Base-by-base conservation (phyloP, 2,329 filamentous ascomycete genomes). In the Basipetospora chlamydospora region DNA sequence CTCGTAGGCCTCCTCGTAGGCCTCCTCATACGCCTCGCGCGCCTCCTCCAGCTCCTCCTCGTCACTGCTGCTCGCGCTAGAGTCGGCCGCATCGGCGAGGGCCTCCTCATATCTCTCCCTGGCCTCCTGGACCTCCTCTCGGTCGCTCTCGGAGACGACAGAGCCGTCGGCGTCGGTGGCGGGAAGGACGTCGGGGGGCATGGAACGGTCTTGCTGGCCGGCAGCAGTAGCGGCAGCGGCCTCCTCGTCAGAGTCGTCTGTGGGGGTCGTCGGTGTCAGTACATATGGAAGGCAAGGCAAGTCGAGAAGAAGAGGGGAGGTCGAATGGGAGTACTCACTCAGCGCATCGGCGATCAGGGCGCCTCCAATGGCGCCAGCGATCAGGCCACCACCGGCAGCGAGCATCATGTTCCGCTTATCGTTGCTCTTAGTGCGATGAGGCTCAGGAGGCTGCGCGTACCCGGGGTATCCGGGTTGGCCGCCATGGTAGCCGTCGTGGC, bases 341-440 rank as follows among this genome's bases (percentile, higher is more conserved):
- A 74, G 46, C 37, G 67, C 70, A 47, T 77, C 62, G 29, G 65
- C 67, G 37, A 78, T 58, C 31, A 73, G 47, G 3, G 70, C 74
- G 35, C 73, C 73, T 17, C 67, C 75, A 26, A 72, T 50, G 37
- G 63, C 66, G 44, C 72, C 71, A 10, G 66, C 56, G 1, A 67
- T 73, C 15, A 77, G 49, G 53, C 75, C 76, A 25, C 63, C 74
- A 8, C 67, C 69, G 35, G 69, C 74, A 29, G 64, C 73, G 16
- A 73, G 61, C 30, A 77, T 56, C 50, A 74, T 61, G 46, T 66
- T 67, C 15, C 65, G 68, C 43, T 60, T 66, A 38, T 63, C 60
- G 39, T 63, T 62, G 28, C 55, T 54, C 46, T 59, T 56, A 44
- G 62, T 53, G 20, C 44, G 44, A 16, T 45, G 39, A 23, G 46